Conservation (phyloP, 495 filamentous ascomycete species). For the Aspergillus diversus region DNA sequence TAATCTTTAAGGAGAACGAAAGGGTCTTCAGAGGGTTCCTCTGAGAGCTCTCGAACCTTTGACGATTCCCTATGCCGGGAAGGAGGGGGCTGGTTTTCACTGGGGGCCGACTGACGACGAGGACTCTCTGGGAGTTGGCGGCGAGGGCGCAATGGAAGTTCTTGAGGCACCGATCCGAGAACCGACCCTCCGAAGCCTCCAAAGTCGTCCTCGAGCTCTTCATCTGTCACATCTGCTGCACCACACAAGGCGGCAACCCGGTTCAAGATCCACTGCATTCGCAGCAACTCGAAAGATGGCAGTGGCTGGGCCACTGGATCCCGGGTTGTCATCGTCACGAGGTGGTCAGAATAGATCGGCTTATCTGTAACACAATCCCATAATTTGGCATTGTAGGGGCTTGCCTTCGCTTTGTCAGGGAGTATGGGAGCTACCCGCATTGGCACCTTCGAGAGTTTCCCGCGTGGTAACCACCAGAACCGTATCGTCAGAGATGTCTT, state of each 20-base stretch:
- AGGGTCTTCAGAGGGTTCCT: conserved; percentile 5
- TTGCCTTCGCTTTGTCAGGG: conserved; percentile 1
- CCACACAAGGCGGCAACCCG: conserved; percentile 24
- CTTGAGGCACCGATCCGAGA: conserved; percentile 1
- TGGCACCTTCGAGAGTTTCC: not conserved
- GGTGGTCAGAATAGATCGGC: conserved; percentile 17
- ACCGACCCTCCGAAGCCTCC: not conserved
- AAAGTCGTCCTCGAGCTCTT: conserved; percentile 11
- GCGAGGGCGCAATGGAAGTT: not conserved
- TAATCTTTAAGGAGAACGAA: not conserved
- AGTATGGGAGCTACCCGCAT: conserved; percentile 8
- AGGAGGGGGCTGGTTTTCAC: not conserved
- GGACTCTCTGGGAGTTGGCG: not conserved
- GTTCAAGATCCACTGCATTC: conserved; percentile 29
- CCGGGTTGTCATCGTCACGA: conserved; percentile 23
- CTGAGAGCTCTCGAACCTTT: conserved; percentile 3
- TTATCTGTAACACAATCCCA: conserved; percentile 14
- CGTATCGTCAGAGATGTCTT: conserved; percentile 4
- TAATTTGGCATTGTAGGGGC: conserved; percentile 1
- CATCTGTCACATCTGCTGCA: conserved; percentile 25
- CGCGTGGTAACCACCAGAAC: conserved; percentile 16
- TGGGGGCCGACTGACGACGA: not conserved
- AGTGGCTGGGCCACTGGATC: conserved; percentile 24
- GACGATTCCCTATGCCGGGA: conserved; percentile 5
- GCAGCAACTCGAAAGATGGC: conserved; percentile 24